Evolutionary conservation across 2,329 filamentous ascomycete species (phyloP), one percentile per base, ranked within the genome.

Genomic region (Hypoxylon sp.): DNA sequence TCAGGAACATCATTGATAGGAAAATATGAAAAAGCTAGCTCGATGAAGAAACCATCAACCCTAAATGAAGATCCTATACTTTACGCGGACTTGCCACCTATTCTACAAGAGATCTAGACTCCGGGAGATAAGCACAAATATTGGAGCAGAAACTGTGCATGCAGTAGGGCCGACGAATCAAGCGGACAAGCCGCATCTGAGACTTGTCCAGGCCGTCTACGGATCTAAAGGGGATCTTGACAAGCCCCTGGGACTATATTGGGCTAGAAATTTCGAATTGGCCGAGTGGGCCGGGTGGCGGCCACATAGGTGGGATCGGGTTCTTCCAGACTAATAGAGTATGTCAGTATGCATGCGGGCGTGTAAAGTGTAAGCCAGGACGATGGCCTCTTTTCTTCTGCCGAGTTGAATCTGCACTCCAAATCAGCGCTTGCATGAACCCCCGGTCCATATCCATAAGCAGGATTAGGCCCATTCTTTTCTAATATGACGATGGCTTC

Each of bases 401-500:
- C 49, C 44, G 53, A 31, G 32, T 27, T 45, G 48, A 34, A 44
- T 30, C 43, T 37, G 49, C 32, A 41, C 38, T 42, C 29, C 36
- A 43, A 40, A 46, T 48, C 34, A 29, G 38, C 41, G 23, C 23
- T 43, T 58, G 47, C 46, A 51, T 49, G 38, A 43, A 3, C 47
- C 34, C 55, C 55, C 43, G 52, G 55, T 30, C 30, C 32, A 13
- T 23, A 31, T 36, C 47, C 38, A 48, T 26, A 41, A 29, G 43
- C 16, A 41, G 42, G 34, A 49, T 46, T 41, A 15, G 20, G 26
- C 25, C 29, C 7, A 21, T 34, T 41, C 27, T 29, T 26, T 6
- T 50, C 17, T 44, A 29, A 46, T 50, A 49, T 54, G 55, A 60
- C 55, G 55, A 60, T 55, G 23, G 43, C 51, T 50, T 59, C 51